Percentiles rank a stretch among this genome's conserved stretches.
Evolutionary conservation across 2,329 filamentous ascomycete genomes (phyloP).

Genomic region (Claviceps sp.): DNA sequence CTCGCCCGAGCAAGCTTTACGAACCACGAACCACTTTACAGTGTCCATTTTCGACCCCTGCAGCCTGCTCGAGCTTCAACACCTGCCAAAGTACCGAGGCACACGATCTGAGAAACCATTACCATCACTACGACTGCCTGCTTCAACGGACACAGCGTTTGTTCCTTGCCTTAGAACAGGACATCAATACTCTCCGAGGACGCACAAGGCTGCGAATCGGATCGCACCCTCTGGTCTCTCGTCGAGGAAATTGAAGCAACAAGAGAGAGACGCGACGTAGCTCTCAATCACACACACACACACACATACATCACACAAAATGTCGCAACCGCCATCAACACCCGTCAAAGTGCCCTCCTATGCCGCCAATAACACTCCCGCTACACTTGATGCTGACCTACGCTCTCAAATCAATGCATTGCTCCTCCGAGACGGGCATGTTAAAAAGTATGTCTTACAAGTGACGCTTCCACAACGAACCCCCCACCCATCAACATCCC

Average conservation of each 20-base stretch:
- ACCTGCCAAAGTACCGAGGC: background rate
- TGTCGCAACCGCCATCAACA: constrained; percentile 36
- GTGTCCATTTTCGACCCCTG: background rate
- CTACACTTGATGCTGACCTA: constrained; percentile 47
- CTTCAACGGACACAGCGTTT: background rate
- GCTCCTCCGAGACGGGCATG: constrained; percentile 44
- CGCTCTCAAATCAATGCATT: constrained; percentile 48
- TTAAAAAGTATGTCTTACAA: constrained; percentile 34
- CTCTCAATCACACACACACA: constrained; percentile 1
- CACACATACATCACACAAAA: constrained; percentile 9
- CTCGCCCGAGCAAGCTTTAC: background rate
- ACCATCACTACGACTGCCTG: background rate
- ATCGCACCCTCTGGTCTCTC: background rate
- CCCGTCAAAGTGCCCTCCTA: constrained; percentile 48
- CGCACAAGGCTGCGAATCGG: background rate
- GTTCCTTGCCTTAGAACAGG: background rate
- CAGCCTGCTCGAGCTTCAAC: background rate
- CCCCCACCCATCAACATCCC: background rate
- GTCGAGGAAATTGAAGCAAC: background rate
- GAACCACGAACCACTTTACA: background rate
- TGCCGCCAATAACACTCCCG: constrained; percentile 43
- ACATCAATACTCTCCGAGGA: background rate
- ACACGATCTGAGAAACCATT: background rate
- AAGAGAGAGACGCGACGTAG: background rate
- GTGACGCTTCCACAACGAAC: background rate